phyloP scores from a whole-genome alignment of 164 flowering plant genomes.

The Piper betle region DNA sequence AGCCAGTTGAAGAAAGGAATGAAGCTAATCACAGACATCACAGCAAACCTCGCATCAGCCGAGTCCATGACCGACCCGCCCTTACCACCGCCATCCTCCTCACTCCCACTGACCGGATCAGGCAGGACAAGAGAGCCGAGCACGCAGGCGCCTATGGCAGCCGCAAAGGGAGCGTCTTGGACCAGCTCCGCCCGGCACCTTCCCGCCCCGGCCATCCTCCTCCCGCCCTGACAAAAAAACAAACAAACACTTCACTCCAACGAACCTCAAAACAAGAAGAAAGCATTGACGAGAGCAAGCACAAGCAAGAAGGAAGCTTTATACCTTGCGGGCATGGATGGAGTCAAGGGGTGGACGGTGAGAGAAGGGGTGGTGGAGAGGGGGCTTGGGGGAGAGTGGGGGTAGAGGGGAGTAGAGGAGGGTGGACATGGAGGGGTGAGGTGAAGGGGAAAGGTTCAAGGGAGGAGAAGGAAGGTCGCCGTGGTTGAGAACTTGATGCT shows the following conservation, averaged over 20 bases:
- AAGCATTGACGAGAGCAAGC: neutral
- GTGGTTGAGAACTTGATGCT: too few species aligned
- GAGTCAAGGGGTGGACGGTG: neutral
- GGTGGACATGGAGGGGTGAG: neutral
- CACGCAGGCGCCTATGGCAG: slow-evolving; percentile 63
- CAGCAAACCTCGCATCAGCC: slow-evolving; percentile 59
- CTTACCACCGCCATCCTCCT: slow-evolving; percentile 10
- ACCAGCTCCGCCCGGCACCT: slow-evolving; percentile 57
- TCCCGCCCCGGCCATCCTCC: slow-evolving; percentile 16
- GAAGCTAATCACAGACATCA: slow-evolving; percentile 80
- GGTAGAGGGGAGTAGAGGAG: neutral
- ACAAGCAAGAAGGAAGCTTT: too few species aligned
- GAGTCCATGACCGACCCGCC: slow-evolving; percentile 26
- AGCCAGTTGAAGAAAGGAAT: slow-evolving; percentile 95
- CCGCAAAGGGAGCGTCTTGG: slow-evolving; percentile 52
- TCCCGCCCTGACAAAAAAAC: slow-evolving; percentile 10
- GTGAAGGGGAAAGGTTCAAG: neutral
- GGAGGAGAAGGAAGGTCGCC: neutral
- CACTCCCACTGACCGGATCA: slow-evolving; percentile 4
- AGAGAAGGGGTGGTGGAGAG: neutral
- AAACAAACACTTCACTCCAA: neutral
- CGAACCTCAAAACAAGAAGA: neutral
- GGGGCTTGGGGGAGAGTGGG: neutral
- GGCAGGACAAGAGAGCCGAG: slow-evolving; percentile 60
- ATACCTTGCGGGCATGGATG: neutral